phyloP scores from a whole-genome alignment of 805 yeast genomes.

The Peterozyma toletana region DNA sequence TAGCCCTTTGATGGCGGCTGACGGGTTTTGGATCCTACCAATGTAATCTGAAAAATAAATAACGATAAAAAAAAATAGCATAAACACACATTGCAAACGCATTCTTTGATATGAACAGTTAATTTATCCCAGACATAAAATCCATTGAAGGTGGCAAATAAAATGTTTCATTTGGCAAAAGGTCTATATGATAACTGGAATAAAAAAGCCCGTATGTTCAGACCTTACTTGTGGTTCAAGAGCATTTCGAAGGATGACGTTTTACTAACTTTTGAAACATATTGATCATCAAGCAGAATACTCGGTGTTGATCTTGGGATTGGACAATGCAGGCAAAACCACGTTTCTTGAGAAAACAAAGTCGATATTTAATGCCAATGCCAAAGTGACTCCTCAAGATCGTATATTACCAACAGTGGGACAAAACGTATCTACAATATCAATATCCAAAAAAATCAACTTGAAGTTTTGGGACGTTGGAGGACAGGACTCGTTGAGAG shows the following conservation, averaged over 20 bases:
- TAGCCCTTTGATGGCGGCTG: no score
- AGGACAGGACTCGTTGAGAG: slow-evolving; percentile 81
- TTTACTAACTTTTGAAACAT: no score
- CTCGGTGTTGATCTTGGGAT: slow-evolving; percentile 74
- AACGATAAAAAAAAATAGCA: neutral
- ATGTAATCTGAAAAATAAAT: no score
- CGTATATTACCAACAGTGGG: slow-evolving; percentile 91
- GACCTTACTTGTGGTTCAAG: neutral
- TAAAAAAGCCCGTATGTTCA: slow-evolving; percentile 40
- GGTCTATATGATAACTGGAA: slow-evolving; percentile 56
- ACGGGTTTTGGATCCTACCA: no score
- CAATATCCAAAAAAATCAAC: slow-evolving; percentile 29
- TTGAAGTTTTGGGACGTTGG: slow-evolving; percentile 96
- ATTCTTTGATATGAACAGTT: neutral
- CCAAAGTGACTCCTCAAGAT: slow-evolving; percentile 41
- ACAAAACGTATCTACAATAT: slow-evolving; percentile 63
- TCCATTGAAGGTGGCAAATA: neutral
- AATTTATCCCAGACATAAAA: neutral
- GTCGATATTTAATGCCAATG: slow-evolving; percentile 38
- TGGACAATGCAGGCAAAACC: slow-evolving; percentile 96
- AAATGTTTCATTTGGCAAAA: slow-evolving; percentile 63
- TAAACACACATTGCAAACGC: no score
- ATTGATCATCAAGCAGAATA: slow-evolving; percentile 36
- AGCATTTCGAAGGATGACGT: no score
- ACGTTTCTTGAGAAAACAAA: slow-evolving; percentile 66